These are phyloP conservation scores for Nicotiana attenuata DNA, from an alignment of 257 asterid species.

Conservation along the genomic window DNA sequence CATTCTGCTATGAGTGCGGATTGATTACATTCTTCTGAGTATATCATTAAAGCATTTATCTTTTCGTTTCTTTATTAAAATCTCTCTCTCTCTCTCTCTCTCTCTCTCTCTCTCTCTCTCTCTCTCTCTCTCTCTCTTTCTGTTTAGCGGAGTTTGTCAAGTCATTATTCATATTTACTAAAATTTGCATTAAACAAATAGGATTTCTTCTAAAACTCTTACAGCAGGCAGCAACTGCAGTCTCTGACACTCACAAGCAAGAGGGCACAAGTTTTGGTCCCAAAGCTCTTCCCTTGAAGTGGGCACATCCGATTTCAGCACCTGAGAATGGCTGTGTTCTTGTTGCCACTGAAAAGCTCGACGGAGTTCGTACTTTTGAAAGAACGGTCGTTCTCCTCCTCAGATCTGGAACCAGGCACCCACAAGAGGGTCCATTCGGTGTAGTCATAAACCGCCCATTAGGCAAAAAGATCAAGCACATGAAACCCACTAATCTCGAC, in stretches of 20 bases:
- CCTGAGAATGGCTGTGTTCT: slow-evolving; percentile 95
- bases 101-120: too few species aligned
- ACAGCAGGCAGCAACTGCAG: slow-evolving; percentile 51
- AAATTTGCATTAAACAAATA: background rate
- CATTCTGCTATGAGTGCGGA: background rate
- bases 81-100: background rate
- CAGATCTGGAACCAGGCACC: slow-evolving; percentile 77
- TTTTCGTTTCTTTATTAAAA: background rate
- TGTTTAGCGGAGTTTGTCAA: background rate
- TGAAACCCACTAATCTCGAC: slow-evolving; percentile 66
- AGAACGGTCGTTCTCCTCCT: slow-evolving; percentile 86
- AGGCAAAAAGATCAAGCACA: slow-evolving; percentile 69
- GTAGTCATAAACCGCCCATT: slow-evolving; percentile 78
- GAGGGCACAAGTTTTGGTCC: slow-evolving; percentile 30
- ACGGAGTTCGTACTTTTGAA: slow-evolving; percentile 79
- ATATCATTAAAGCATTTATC: background rate
- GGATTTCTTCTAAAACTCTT: slow-evolving; percentile 13
- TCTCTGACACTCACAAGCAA: slow-evolving; percentile 35
- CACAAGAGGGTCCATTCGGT: slow-evolving; percentile 91
- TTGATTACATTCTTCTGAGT: background rate
- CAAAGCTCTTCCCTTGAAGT: slow-evolving; percentile 62
- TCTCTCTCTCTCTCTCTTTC: too few species aligned
- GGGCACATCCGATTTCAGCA: slow-evolving; percentile 98
- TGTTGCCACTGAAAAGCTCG: slow-evolving; percentile 88
- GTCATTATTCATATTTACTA: background rate